Base-by-base conservation (phyloP, 192 early-diverging fungal genomes). In the Dispira parvispora region DNA sequence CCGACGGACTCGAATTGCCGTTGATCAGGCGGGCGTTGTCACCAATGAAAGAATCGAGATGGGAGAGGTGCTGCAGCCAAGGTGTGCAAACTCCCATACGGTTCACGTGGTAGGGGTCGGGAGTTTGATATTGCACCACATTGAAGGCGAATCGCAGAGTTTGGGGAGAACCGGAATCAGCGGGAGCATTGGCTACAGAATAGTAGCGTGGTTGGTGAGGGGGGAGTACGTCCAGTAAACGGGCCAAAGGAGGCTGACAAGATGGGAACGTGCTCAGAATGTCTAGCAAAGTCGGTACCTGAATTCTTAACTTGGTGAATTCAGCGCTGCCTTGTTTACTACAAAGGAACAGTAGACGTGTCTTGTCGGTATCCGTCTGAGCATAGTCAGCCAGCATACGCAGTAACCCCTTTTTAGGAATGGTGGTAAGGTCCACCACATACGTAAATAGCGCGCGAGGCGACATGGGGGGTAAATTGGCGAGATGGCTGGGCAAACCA, bases 191-290 rank as follows among this genome's bases (percentile, higher is more conserved):
- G 60, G 84, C 79, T 10, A 94, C 80, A 0, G 92, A 94, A 74
- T 96, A 98, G 52, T 86, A 88, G 42, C 95, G 86, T 20, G 95
- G 91, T 63, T 78, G 77, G 56, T 90, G 76, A 8, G 85, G 80
- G 46, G 89, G 83, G 18, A 94, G 66, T 32, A 81, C 71, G 62
- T 94, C 92, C 10, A 98, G 67, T 18, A 96, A 66, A 21, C 85
- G 80, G 25, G 65, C 76, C 11, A 86, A 28, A 0, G 86, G 80
- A n/a, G 87, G 80, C n/a, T 67, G 61, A 62, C 84, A 82, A 8
- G 81, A 82, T 0, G 89, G 88, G 69, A 96, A 95, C 0, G 86
- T 83, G 8, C 69, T 64, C 38, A 98, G 75, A 2, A 96, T 52
- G 61, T 96, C 92, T 23, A 93, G 70, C 11, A 93, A 69, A 1